Percentiles rank a stretch among this genome's conserved stretches.
Conservation (phyloP, 441 rosid species). For the Dalechampia spathulata region DNA sequence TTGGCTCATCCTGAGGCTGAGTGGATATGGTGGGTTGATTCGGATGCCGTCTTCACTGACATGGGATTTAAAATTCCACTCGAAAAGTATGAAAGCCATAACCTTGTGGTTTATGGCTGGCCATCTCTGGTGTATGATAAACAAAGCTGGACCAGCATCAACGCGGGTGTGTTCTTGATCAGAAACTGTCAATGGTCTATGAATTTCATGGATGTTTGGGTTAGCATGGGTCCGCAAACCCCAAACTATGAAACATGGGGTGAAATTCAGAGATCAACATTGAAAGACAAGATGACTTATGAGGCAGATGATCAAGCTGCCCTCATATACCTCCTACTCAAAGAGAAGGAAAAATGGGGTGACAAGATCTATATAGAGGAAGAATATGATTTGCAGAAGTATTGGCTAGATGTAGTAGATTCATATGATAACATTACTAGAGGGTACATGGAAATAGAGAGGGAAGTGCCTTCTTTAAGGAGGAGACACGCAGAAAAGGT, state of each 20-base stretch:
- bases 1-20: conserved; percentile 91
- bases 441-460: conserved; percentile 43
- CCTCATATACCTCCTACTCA: conserved; percentile 50
- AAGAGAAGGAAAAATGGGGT: conserved; percentile 32
- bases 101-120: conserved; percentile 88
- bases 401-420: conserved; percentile 51
- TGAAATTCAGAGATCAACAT: conserved; percentile 38
- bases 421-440: conserved; percentile 41
- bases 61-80: conserved; percentile 76
- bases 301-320: conserved; percentile 82
- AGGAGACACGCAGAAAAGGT: conserved; percentile 83
- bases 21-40: conserved; percentile 99
- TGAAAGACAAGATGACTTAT: conserved; percentile 58
- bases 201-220: conserved; percentile 74
- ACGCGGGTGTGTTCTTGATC: conserved; percentile 65
- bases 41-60: conserved; percentile 83
- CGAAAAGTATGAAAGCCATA: conserved; percentile 47
- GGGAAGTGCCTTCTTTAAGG: conserved; percentile 29
- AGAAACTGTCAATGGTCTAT: conserved; percentile 91
- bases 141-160: conserved; percentile 70
- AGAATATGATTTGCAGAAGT: conserved; percentile 60
- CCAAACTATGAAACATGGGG: conserved; percentile 56
- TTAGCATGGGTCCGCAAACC: conserved; percentile 51
- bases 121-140: conserved; percentile 35
- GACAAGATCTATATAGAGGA: conserved; percentile 67